phyloP scores from a whole-genome alignment of 2,329 filamentous ascomycete genomes.

The Penicillium janthinellum region DNA sequence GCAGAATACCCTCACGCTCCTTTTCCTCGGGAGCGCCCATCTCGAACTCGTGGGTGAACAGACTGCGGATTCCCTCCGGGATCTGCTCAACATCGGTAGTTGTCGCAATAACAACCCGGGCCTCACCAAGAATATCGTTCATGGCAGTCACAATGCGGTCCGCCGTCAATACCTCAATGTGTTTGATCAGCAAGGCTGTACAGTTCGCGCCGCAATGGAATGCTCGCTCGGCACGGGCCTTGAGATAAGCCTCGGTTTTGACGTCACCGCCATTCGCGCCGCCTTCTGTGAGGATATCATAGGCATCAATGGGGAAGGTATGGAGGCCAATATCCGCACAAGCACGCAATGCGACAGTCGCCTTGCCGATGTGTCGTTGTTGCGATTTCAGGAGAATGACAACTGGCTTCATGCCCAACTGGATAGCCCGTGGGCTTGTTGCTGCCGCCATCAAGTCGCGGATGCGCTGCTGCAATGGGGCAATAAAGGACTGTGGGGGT shows the following conservation, averaged over 20 bases:
- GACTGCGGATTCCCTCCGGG: constrained; percentile 80
- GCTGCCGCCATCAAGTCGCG: constrained; percentile 85
- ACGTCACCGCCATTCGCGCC: constrained; percentile 84
- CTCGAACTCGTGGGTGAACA: constrained; percentile 95
- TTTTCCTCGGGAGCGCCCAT: constrained; percentile 90
- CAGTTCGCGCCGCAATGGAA: constrained; percentile 83
- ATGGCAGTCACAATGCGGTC: constrained; percentile 86
- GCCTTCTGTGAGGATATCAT: constrained; percentile 92
- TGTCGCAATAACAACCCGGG: constrained; percentile 84
- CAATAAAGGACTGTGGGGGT: constrained; percentile 51
- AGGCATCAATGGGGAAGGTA: constrained; percentile 83
- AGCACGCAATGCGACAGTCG: constrained; percentile 72
- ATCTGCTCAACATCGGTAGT: constrained; percentile 95
- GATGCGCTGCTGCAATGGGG: constrained; percentile 68
- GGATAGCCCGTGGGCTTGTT: constrained; percentile 82
- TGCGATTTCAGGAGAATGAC: constrained; percentile 88
- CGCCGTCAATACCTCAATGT: constrained; percentile 87
- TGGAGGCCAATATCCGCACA: constrained; percentile 90
- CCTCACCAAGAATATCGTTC: constrained; percentile 77
- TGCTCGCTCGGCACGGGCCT: constrained; percentile 83
- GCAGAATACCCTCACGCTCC: constrained; percentile 85
- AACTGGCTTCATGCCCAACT: constrained; percentile 82
- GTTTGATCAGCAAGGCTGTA: constrained; percentile 81
- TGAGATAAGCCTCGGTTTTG: constrained; percentile 88
- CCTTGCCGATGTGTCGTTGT: constrained; percentile 90